Base-by-base conservation (phyloP, 129 eudicot species). In the Apium graveolens region DNA sequence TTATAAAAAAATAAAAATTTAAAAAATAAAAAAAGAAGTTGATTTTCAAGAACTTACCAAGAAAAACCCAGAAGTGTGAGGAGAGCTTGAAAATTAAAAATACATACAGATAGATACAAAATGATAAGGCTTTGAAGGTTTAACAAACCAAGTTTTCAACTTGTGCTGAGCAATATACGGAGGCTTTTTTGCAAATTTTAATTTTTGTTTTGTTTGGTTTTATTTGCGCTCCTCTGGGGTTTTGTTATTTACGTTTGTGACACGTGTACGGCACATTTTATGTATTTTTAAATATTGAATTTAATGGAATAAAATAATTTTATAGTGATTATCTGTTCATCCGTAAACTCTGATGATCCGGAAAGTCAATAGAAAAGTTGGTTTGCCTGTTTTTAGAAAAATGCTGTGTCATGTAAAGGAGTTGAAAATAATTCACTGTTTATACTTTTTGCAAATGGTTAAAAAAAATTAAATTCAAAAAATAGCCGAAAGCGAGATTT, bases 151-250 rank as follows among this genome's bases (percentile, higher is more conserved):
- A 60, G 68, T 60, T 60, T 60, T 60, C 68, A 2, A n/a, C 68
- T 57, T 55, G 65, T 57, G 66, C 66, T n/a, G 66, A 57, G 66
- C 66, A n/a, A 57, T n/a, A 24, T 2, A n/a, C 66, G 66, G 32
- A 57, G 66, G 66, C 66, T n/a, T n/a, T 57, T 51, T 51, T 51
- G 62, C 62, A 51, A 51, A 2, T 20, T 51, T 57, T 57, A 3
- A 3, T 24, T 57, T 10, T 24, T 2, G 32, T 57, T 57, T 57
- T n/a, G 32, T 57, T 57, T 4, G 48, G 11, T 26, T 8, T 55
- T 57, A 57, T 57, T 57, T 55, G 68, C 68, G 68, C 68, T 60
- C 68, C 68, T 60, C 68, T 60, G 68, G 68, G 68, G 68, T 60
- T 60, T 10, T 60, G 68, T 60, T n/a, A 60, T n/a, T 60, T 34